Evolutionary conservation across 2,329 filamentous ascomycete species (phyloP), one percentile per base, ranked within the genome.

Genomic region (Talaromyces sp.): DNA sequence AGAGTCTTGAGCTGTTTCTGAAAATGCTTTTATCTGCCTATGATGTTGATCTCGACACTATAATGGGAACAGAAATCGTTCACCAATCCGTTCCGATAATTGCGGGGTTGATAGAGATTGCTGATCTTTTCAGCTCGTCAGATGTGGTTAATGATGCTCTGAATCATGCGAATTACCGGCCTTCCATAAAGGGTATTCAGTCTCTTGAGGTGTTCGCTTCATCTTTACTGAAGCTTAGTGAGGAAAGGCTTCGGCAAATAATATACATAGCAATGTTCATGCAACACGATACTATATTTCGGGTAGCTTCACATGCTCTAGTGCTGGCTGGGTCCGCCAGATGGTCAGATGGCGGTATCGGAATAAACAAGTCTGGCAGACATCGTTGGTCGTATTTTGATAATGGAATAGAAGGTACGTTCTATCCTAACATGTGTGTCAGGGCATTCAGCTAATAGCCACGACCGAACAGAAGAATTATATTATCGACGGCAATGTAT

Each of bases 401-500:
- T 2, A 67, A 74, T 63, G 75, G 76, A 3, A 58, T 81, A 47
- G 79, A 81, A 76, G 78, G 79, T 80, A 37, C 8, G 63, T 35
- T 33, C 13, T 19, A 52, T 1, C 15, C 7, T 56, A 8, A 31
- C 27, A 31, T 37, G 11, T 13, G 11, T 37, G 9, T 11, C 7
- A 56, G 33, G 11, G 10, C 37, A 22, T 22, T 56, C 41, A 7
- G n/a, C 39, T 62, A n/a, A 50, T 64, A 43, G 43, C 13, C 8
- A 45, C 33, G 27, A 31, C 9, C 13, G 52, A 50, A 3, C 47
- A 81, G 79, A 80, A 67, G 79, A 81, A 70, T 68, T 81, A n/a
- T 77, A 76, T 43, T 75, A 74, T 67, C 73, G 79, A 56, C 76
- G 79, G 17, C 74, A 79, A 66, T 77, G 71, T 60, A 72, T 81